These are phyloP conservation scores for Mycena amicta DNA, from an alignment of 768 basidiomycete genomes.

Conservation along the genomic window DNA sequence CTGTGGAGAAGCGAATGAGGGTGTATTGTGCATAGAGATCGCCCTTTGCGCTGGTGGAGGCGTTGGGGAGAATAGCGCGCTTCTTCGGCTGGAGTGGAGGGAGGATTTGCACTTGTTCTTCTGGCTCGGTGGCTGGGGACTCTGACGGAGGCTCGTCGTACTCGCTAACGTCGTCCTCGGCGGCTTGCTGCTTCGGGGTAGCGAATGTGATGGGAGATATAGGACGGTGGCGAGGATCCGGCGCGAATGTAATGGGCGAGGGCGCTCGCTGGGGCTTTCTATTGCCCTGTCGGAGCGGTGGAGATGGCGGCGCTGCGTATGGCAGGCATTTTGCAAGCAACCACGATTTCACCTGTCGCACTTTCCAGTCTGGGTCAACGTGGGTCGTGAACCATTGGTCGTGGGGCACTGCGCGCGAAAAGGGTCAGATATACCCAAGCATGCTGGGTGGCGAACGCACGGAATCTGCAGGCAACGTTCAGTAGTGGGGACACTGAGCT, in stretches of 20 bases:
- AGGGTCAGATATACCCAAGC: slow-evolving; percentile 1
- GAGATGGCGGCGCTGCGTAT: slow-evolving; percentile 31
- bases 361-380: slow-evolving; percentile 59
- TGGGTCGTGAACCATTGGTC: slow-evolving; percentile 83
- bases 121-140: slow-evolving; percentile 4
- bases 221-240: slow-evolving; percentile 40
- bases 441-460: slow-evolving; percentile 36
- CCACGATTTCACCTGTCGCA: slow-evolving; percentile 64
- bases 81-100: not conserved
- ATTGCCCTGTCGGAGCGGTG: slow-evolving; percentile 9
- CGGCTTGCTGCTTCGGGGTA: slow-evolving; percentile 18
- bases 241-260: slow-evolving; percentile 74
- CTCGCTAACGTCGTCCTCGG: slow-evolving; percentile 9
- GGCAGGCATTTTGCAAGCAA: slow-evolving; percentile 59
- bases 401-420: slow-evolving; percentile 56
- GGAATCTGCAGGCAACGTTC: slow-evolving; percentile 57
- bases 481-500: slow-evolving; percentile 26
- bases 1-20: slow-evolving; percentile 68
- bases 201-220: slow-evolving; percentile 50
- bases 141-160: slow-evolving; percentile 6
- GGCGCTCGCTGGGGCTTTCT: slow-evolving; percentile 43
- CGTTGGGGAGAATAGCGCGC: slow-evolving; percentile 8
- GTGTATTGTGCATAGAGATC: slow-evolving; percentile 39
- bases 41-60: slow-evolving; percentile 13
- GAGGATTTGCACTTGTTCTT: not conserved